Evolutionary conservation across 2,329 filamentous ascomycete genomes (phyloP).

Genomic region (Elsinoe fawcettii): DNA sequence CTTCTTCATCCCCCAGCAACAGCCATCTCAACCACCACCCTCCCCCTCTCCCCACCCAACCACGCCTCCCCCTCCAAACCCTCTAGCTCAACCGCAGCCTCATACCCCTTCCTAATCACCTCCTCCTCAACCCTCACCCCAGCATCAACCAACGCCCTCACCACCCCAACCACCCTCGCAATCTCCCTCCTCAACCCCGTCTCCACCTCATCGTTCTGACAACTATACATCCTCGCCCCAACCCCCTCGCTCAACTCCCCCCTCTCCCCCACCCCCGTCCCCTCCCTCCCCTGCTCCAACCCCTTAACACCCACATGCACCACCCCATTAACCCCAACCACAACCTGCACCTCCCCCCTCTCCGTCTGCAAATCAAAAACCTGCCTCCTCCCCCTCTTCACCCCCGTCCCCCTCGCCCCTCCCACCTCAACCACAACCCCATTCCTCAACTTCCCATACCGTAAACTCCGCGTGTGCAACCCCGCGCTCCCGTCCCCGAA

Average conservation of each 20-base stretch:
- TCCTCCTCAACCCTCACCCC: constrained; percentile 85
- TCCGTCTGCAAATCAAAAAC: constrained; percentile 71
- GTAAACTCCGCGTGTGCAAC: constrained; percentile 80
- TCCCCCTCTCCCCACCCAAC: constrained; percentile 33
- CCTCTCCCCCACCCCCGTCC: constrained; percentile 59
- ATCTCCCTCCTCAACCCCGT: constrained; percentile 79
- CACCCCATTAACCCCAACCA: constrained; percentile 81
- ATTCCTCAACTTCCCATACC: constrained; percentile 93
- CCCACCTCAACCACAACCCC: constrained; percentile 77
- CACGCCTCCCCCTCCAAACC: constrained; percentile 44
- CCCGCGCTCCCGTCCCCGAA: constrained; percentile 78
- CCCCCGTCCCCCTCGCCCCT: constrained; percentile 58
- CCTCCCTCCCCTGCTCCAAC: constrained; percentile 35
- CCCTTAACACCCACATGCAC: constrained; percentile 92
- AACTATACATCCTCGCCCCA: constrained; percentile 82
- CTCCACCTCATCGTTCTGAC: constrained; percentile 82
- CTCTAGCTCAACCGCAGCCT: constrained; percentile 62
- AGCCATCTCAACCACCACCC: constrained; percentile 31
- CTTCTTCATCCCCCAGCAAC: not conserved
- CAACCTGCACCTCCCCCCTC: constrained; percentile 67
- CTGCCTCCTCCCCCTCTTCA: constrained; percentile 74
- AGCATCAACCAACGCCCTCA: constrained; percentile 73
- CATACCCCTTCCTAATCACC: constrained; percentile 73
- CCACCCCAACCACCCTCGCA: constrained; percentile 69
- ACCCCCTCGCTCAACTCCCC: constrained; percentile 66